phyloP scores from a whole-genome alignment of 768 basidiomycete species.

The Trametes cubensis region DNA sequence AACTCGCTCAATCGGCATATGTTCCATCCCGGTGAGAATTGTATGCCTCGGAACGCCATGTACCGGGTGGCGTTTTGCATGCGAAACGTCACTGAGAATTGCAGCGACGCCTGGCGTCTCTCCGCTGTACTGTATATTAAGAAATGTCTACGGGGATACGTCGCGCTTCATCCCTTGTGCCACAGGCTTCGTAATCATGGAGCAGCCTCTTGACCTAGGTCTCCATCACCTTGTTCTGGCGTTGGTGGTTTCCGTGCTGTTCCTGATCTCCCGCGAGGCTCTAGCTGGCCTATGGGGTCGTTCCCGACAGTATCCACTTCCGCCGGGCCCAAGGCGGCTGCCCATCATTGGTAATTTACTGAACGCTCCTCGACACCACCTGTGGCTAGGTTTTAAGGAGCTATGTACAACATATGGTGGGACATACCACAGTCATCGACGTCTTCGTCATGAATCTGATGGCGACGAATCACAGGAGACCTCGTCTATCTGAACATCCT shows the following conservation, averaged over 20 bases:
- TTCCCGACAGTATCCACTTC: not conserved
- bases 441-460: no score
- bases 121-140: no score
- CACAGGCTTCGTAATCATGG: no score
- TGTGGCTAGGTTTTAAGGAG: not conserved
- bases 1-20: no score
- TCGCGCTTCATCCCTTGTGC: no score
- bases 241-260: not conserved
- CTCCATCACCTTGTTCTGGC: not conserved
- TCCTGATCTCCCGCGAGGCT: not conserved
- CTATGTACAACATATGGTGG: not conserved
- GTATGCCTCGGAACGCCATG: no score
- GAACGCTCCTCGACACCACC: not conserved
- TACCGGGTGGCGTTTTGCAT: no score
- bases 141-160: no score
- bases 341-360: constrained; percentile 5
- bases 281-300: not conserved
- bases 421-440: not conserved
- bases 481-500: constrained; percentile 11
- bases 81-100: no score
- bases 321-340: constrained; percentile 6
- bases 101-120: no score
- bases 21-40: no score
- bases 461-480: constrained; percentile 4
- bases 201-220: no score